These are phyloP conservation scores for Thelephora ganbajun DNA, from an alignment of 768 basidiomycete species.

Conservation along the genomic window DNA sequence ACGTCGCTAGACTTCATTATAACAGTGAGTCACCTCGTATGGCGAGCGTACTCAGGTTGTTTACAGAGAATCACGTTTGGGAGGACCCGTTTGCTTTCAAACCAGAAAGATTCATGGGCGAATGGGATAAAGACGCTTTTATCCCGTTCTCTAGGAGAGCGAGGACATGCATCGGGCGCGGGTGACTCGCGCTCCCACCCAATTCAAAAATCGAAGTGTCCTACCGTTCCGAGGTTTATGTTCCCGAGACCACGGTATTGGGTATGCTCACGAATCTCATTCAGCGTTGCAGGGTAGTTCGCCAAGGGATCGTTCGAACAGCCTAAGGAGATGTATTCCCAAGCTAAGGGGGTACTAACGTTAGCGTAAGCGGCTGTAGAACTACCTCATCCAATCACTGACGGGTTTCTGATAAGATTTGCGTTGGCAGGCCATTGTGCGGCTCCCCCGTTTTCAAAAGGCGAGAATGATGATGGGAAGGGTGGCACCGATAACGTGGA, in stretches of 20 bases:
- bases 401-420: no score
- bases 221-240: conserved; percentile 15
- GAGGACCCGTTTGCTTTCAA: conserved; percentile 22
- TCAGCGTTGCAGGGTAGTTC: conserved; percentile 31
- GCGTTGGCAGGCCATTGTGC: no score
- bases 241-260: conserved; percentile 39
- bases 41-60: background rate
- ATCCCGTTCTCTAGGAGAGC: conserved; percentile 35
- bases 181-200: conserved; percentile 13
- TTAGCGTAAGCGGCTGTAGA: no score
- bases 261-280: conserved; percentile 37
- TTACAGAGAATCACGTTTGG: conserved; percentile 12
- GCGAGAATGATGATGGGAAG: no score
- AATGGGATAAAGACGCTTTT: conserved; percentile 42
- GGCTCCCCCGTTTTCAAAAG: no score
- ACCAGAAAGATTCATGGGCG: conserved; percentile 33
- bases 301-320: conserved; percentile 31
- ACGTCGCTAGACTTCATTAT: conserved; percentile 14
- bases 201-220: background rate
- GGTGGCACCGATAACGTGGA: no score
- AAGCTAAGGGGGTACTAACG: no score
- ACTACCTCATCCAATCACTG: no score
- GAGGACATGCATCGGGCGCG: conserved; percentile 32
- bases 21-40: conserved; percentile 13
- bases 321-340: conserved; percentile 15